These are phyloP conservation scores for Echeveria elegans DNA, from an alignment of 164 flowering plant species.

Conservation along the genomic window DNA sequence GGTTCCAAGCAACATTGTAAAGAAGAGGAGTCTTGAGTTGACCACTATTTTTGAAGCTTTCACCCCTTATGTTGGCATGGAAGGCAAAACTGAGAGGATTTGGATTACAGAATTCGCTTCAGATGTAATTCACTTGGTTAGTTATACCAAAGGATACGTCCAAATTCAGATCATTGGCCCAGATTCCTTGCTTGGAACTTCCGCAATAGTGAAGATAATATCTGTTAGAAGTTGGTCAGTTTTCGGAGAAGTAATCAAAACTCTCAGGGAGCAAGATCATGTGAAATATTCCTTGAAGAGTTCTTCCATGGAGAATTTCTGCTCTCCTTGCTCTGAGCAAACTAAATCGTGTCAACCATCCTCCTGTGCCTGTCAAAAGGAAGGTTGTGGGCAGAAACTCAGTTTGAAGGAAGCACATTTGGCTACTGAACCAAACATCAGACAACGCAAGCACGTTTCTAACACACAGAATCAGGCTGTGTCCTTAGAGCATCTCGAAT, in stretches of 20 bases:
- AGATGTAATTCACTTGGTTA: no score
- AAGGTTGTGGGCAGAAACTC: slow-evolving; percentile 21
- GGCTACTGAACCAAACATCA: slow-evolving; percentile 5
- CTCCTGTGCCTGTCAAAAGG: slow-evolving; percentile 38
- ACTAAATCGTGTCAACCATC: slow-evolving; percentile 25
- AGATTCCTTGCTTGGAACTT: no score
- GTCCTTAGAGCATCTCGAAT: slow-evolving; percentile 14
- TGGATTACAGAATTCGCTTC: slow-evolving; percentile 83
- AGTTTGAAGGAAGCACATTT: slow-evolving; percentile 6
- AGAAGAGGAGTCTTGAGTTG: slow-evolving; percentile 89
- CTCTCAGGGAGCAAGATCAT: no score
- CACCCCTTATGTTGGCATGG: slow-evolving; percentile 75
- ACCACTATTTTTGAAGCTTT: slow-evolving; percentile 87
- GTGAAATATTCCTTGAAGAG: no score
- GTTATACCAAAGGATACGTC: no score
- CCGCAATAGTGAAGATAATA: no score
- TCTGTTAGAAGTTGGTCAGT: no score
- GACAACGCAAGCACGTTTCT: slow-evolving; percentile 32
- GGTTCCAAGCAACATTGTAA: slow-evolving; percentile 72
- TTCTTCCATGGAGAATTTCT: no score
- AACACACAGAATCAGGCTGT: slow-evolving; percentile 12
- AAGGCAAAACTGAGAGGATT: no score
- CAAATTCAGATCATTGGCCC: no score
- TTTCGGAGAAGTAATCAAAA: no score
- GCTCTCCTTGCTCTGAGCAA: no score